Conservation (phyloP, 1,284 basidiomycete genomes). For the Fistulinella cinereoalba region DNA sequence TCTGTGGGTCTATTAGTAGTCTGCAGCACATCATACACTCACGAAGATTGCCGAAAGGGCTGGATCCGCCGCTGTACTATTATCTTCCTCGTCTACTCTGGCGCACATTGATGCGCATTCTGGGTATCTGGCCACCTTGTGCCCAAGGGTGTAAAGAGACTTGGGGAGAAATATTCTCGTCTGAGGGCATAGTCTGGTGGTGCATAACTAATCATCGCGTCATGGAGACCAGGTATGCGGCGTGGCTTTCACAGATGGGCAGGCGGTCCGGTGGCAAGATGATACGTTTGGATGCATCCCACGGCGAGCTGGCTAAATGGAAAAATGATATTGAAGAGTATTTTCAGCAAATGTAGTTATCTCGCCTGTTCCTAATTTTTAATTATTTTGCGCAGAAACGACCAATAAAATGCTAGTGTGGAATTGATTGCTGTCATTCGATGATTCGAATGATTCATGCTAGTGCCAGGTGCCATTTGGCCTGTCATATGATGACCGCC, state of each 20-base stretch:
- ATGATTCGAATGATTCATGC: no score
- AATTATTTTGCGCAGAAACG: no score
- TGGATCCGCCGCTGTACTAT: constrained; percentile 57
- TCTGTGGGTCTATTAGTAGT: constrained; percentile 45
- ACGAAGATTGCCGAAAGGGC: constrained; percentile 40
- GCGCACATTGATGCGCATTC: constrained; percentile 51
- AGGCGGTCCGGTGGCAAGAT: constrained; percentile 36
- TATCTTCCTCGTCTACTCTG: constrained; percentile 56
- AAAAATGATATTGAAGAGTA: constrained; percentile 17
- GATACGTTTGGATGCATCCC: constrained; percentile 46
- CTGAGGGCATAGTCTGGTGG: constrained; percentile 58
- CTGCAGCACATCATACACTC: background rate
- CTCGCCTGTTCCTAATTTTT: no score
- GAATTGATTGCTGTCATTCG: no score
- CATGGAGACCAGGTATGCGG: constrained; percentile 24
- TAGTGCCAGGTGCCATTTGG: no score
- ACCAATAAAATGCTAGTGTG: no score
- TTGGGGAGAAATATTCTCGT: constrained; percentile 44
- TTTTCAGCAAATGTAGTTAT: constrained; percentile 8
- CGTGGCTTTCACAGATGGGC: constrained; percentile 28
- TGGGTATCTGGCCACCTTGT: constrained; percentile 41
- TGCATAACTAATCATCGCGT: constrained; percentile 46
- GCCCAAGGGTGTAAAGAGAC: constrained; percentile 53
- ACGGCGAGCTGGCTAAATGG: constrained; percentile 29
- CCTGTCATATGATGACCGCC: no score